phyloP scores from a whole-genome alignment of 768 basidiomycete species.

The Pulveroboletus sp. region DNA sequence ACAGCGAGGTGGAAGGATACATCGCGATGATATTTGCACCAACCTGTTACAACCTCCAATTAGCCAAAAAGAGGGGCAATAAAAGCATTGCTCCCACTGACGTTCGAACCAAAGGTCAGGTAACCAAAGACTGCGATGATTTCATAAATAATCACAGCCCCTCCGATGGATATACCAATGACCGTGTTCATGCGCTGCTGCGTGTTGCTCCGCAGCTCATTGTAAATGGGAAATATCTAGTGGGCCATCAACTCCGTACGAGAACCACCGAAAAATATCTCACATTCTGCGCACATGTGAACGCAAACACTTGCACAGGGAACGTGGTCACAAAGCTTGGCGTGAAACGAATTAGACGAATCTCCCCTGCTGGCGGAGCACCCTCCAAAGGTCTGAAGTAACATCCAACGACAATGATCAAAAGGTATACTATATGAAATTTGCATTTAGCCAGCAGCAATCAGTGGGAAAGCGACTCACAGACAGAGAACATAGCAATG shows the following conservation, averaged over 20 bases:
- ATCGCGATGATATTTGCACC: constrained; percentile 93
- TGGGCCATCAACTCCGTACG: constrained; percentile 2
- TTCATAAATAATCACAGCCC: constrained; percentile 82
- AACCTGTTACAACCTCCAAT: constrained; percentile 46
- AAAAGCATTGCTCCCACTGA: constrained; percentile 30
- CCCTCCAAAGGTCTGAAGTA: constrained; percentile 74
- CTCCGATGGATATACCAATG: constrained; percentile 83
- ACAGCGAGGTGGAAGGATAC: constrained; percentile 87
- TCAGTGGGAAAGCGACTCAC: constrained; percentile 42
- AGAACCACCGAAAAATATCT: constrained; percentile 22
- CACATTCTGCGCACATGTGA: constrained; percentile 92
- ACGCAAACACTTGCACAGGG: constrained; percentile 92
- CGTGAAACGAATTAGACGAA: constrained; percentile 71
- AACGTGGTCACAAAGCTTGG: constrained; percentile 80
- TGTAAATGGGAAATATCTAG: constrained; percentile 91
- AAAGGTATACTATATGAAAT: constrained; percentile 59
- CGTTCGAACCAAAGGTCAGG: constrained; percentile 88
- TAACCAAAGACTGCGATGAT: constrained; percentile 88
- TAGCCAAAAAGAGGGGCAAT: background rate
- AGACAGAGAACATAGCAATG: constrained; percentile 85
- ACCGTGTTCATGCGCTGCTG: constrained; percentile 86
- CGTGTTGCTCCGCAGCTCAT: constrained; percentile 80
- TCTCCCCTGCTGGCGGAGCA: constrained; percentile 60
- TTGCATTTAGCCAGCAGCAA: background rate
- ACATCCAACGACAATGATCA: constrained; percentile 76